A percentile compares a stretch with the other conserved stretches of the same genome.
Evolutionary conservation across 1,139 yeast species (phyloP).

Genomic region (Saccharomyces hybrid): DNA sequence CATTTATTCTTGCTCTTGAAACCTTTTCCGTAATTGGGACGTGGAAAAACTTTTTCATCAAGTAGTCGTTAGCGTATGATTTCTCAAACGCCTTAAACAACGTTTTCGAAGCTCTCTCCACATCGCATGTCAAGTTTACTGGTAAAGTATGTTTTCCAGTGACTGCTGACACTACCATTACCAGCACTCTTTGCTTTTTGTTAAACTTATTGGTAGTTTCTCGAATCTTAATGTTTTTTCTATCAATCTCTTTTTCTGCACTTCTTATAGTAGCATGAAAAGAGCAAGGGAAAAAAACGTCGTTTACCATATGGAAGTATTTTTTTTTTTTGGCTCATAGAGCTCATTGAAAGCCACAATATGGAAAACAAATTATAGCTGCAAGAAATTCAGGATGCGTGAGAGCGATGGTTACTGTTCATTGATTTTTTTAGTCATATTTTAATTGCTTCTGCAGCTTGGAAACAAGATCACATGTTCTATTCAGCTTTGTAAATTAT

Average conservation of each 20-base stretch:
- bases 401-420: too few relatives aligned
- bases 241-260: neutral
- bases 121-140: conserved; percentile 12
- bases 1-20: conserved; percentile 21
- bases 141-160: neutral
- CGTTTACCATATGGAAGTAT: neutral
- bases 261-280: neutral
- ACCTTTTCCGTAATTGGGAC: conserved; percentile 18
- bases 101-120: conserved; percentile 21
- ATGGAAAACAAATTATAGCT: neutral
- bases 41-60: conserved; percentile 25
- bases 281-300: neutral
- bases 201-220: neutral
- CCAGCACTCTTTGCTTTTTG: neutral
- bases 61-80: conserved; percentile 24
- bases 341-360: neutral
- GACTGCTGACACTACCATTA: neutral
- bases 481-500: too few relatives aligned
- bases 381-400: too few relatives aligned
- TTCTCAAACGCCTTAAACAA: conserved; percentile 24
- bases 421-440: too few relatives aligned
- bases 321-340: neutral
- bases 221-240: neutral
- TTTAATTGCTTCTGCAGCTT: too few relatives aligned
- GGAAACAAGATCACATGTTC: too few relatives aligned